Conservation (phyloP, 2,329 filamentous ascomycete genomes). For the Xylariaceae sp. region DNA sequence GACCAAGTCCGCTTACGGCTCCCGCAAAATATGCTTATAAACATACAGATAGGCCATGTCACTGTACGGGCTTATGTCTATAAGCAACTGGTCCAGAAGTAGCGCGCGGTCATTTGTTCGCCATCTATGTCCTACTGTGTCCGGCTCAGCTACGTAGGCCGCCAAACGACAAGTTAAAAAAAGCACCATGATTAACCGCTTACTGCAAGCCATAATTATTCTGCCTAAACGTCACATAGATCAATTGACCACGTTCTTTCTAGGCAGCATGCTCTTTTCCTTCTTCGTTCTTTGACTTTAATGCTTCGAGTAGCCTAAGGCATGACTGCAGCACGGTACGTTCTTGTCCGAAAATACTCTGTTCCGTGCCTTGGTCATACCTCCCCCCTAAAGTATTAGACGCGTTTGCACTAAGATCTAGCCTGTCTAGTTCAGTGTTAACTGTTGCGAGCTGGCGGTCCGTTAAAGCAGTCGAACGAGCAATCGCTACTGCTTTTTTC, state of each 20-base stretch:
- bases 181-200: not conserved
- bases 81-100: too few species aligned
- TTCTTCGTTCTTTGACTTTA: slow-evolving; percentile 10
- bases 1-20: too few species aligned
- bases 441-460: slow-evolving; percentile 7
- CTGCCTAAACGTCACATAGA: not conserved
- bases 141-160: too few species aligned
- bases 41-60: too few species aligned
- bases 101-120: too few species aligned
- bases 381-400: not conserved
- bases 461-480: not conserved
- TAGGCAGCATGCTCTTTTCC: not conserved
- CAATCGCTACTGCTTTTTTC: slow-evolving; percentile 1
- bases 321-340: not conserved
- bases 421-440: not conserved
- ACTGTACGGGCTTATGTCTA: too few species aligned
- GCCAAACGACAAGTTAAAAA: not conserved
- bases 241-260: not conserved
- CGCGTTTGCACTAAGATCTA: not conserved
- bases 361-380: too few species aligned
- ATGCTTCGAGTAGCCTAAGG: not conserved
- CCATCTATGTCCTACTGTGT: too few species aligned
- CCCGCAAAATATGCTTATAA: too few species aligned
- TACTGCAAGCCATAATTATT: slow-evolving; percentile 9
- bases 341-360: not conserved